Conservation (phyloP, 1,284 basidiomycete genomes). For the Athelia psychrophila region DNA sequence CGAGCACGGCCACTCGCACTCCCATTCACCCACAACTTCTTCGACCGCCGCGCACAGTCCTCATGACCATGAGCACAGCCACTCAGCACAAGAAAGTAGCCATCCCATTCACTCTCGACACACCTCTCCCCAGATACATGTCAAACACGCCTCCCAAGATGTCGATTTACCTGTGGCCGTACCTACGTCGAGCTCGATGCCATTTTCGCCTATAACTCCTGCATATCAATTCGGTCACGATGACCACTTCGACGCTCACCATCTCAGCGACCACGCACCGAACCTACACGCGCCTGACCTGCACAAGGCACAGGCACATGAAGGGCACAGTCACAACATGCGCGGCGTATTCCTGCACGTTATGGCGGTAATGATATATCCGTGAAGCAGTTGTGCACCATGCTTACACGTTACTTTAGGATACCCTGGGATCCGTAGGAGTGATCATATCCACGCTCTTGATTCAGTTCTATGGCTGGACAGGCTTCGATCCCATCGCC, state of each 20-base stretch:
- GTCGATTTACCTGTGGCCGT: slow-evolving; percentile 13
- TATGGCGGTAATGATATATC: slow-evolving; percentile 65
- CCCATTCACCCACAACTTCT: slow-evolving; percentile 20
- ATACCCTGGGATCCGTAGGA: slow-evolving; percentile 92
- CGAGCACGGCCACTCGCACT: slow-evolving; percentile 26
- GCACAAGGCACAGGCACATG: slow-evolving; percentile 63
- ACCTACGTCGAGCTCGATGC: slow-evolving; percentile 12
- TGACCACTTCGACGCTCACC: slow-evolving; percentile 54
- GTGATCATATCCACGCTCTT: slow-evolving; percentile 97
- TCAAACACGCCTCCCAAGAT: slow-evolving; percentile 24
- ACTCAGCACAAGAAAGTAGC: background rate
- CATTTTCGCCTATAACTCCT: slow-evolving; percentile 51
- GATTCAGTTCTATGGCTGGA: slow-evolving; percentile 98
- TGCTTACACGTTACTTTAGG: slow-evolving; percentile 40
- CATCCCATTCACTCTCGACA: slow-evolving; percentile 24
- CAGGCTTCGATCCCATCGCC: slow-evolving; percentile 98
- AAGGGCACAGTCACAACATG: slow-evolving; percentile 97
- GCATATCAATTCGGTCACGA: slow-evolving; percentile 60
- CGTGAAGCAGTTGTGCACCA: slow-evolving; percentile 1
- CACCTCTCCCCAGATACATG: slow-evolving; percentile 28
- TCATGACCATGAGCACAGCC: background rate
- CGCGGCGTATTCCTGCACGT: slow-evolving; percentile 96
- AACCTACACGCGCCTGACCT: slow-evolving; percentile 53
- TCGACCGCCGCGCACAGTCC: background rate
- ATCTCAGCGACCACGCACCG: slow-evolving; percentile 45